Evolutionary conservation across 1,284 basidiomycete species (phyloP), one percentile per base, ranked within the genome.

Genomic region (Tylopilus orsonianus): DNA sequence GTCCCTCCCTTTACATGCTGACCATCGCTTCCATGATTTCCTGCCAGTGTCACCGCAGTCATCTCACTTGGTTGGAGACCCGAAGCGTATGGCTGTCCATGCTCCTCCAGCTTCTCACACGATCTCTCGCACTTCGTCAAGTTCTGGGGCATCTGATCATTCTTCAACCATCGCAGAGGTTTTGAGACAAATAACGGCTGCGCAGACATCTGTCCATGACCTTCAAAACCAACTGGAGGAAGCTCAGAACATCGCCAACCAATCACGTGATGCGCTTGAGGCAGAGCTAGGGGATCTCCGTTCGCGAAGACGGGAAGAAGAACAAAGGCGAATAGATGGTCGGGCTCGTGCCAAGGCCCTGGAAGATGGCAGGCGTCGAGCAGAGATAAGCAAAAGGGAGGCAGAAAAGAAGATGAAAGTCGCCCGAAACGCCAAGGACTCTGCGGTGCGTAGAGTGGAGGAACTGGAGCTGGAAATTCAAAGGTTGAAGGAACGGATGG

Each of bases 361-460:
- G 7, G 95, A 98, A 59, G 95, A 98, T 61, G 77, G 83, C 50
- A 92, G 90, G 69, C 84, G 95, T 33, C 74, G 75, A 39, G 90
- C 93, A 5, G 95, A 97, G 66, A 75, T 79, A 42, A 70, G 75
- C 44, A 87, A 84, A 62, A 78, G 85, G 39, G 93, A 97, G 33
- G 90, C 87, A 2, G 95, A 97, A 69, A 93, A 91, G 72, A 85
- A 85, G 55, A 75, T 96, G 49, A 88, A 86, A 58, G 74, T 78
- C 14, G 83, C 83, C 4, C 83, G 87, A 63, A 73, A 68, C 38
- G 73, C 79, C 50, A 80, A 85, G 36, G 85, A 88, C 57, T 83
- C 76, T 44, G 78, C 88, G 5, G 74, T 73, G 39, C 77, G 76
- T 50, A 80, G 84, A 42, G 83, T 92, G 49, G 77, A 79, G 46